phyloP scores from a whole-genome alignment of 352 stramenopile genomes.

The Phytophthora melonis region DNA sequence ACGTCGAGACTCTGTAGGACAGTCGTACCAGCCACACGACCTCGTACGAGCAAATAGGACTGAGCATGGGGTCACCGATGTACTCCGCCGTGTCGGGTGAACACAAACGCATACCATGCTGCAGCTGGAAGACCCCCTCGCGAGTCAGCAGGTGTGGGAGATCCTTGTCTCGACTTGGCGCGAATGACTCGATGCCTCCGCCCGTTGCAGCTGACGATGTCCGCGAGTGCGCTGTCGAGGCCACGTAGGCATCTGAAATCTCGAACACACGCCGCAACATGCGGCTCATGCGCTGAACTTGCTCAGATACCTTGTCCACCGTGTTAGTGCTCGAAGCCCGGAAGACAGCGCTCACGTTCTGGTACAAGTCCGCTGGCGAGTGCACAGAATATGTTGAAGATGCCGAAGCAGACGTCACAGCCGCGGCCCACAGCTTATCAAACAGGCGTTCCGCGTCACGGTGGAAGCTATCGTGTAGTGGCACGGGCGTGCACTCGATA shows the following conservation, averaged over 20 bases:
- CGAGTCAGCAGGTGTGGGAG: slow-evolving; percentile 69
- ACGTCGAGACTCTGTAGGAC: slow-evolving; percentile 81
- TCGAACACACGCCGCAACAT: slow-evolving; percentile 82
- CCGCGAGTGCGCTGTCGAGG: slow-evolving; percentile 72
- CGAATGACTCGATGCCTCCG: slow-evolving; percentile 58
- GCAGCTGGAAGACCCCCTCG: slow-evolving; percentile 71
- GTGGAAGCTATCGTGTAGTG: slow-evolving; percentile 79
- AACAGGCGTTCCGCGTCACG: slow-evolving; percentile 86
- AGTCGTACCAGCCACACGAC: slow-evolving; percentile 79
- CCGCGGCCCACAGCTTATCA: slow-evolving; percentile 77
- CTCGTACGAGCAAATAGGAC: slow-evolving; percentile 87
- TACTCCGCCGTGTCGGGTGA: slow-evolving; percentile 71
- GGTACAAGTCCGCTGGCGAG: slow-evolving; percentile 43
- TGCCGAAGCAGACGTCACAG: slow-evolving; percentile 26
- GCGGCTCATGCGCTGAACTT: slow-evolving; percentile 75
- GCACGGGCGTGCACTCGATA: slow-evolving; percentile 72
- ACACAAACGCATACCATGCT: slow-evolving; percentile 77
- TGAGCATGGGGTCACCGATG: slow-evolving; percentile 86
- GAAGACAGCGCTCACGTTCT: slow-evolving; percentile 51
- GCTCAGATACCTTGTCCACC: slow-evolving; percentile 50
- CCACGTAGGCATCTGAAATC: slow-evolving; percentile 89
- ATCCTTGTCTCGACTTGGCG: slow-evolving; percentile 65
- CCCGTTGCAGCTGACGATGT: slow-evolving; percentile 41
- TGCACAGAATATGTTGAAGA: slow-evolving; percentile 35
- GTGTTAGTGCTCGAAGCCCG: slow-evolving; percentile 33